Conservation (phyloP, 2,329 filamentous ascomycete species). For the Hirsutella thompsonii region DNA sequence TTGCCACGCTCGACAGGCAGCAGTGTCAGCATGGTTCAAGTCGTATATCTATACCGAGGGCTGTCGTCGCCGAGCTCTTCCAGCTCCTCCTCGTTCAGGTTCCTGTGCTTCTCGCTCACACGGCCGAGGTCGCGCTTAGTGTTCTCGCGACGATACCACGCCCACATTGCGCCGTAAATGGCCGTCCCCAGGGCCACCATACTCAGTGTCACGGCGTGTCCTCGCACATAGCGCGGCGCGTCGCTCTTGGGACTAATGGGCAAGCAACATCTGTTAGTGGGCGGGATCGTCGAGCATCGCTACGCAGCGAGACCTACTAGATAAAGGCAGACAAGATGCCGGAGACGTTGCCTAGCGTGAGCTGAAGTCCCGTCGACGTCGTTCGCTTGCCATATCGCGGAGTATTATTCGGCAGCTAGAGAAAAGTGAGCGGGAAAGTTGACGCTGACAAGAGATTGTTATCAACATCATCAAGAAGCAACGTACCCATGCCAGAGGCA, state of each 20-base stretch:
- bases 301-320: conserved; percentile 19
- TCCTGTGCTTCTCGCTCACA: conserved; percentile 23
- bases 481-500: conserved; percentile 41
- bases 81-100: conserved; percentile 31
- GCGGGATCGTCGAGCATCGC: neutral
- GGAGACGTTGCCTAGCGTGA: conserved; percentile 56
- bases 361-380: conserved; percentile 56
- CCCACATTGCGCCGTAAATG: conserved; percentile 42
- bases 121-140: conserved; percentile 24
- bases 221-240: conserved; percentile 43
- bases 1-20: too few species aligned
- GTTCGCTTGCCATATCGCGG: conserved; percentile 68
- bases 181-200: conserved; percentile 41
- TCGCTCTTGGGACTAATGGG: conserved; percentile 27
- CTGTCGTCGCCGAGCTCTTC: conserved; percentile 40
- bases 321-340: conserved; percentile 66
- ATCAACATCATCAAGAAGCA: neutral
- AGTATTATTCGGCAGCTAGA: conserved; percentile 46
- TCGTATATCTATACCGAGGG: conserved; percentile 33
- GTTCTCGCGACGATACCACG: conserved; percentile 37
- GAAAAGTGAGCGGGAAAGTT: too few species aligned
- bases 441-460: too few species aligned
- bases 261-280: neutral
- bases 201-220: conserved; percentile 47
- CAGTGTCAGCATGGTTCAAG: conserved; percentile 7